Conservation (phyloP, 176 grass and related monocot species). For the Echinochloa phyllopogon region DNA sequence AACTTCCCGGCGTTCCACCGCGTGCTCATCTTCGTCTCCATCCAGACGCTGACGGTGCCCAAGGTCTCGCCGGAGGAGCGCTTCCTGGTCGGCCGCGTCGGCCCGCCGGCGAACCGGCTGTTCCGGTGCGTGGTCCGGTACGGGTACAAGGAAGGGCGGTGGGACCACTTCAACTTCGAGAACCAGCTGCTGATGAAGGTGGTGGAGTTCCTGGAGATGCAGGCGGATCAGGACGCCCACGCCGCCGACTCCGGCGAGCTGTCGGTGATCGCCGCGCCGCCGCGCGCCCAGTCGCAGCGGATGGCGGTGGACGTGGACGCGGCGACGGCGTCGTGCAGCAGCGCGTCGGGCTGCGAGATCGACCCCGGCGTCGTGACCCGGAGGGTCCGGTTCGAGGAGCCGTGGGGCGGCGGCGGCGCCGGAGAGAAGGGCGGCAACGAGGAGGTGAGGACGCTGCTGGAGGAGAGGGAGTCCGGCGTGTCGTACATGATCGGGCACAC, state of each 20-base stretch:
- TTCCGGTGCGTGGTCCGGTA: slow-evolving; percentile 75
- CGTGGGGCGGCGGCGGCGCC: neutral
- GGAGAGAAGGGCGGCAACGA: neutral
- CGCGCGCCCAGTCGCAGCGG: neutral
- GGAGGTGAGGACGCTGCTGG: slow-evolving; percentile 66
- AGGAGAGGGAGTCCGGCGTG: slow-evolving; percentile 80
- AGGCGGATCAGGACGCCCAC: slow-evolving; percentile 33
- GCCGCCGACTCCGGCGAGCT: slow-evolving; percentile 29
- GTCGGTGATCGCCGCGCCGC: slow-evolving; percentile 43
- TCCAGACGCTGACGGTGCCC: slow-evolving; percentile 80
- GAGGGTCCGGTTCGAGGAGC: slow-evolving; percentile 60
- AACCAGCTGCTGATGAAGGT: slow-evolving; percentile 84
- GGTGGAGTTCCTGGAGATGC: slow-evolving; percentile 59
- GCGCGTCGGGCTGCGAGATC: slow-evolving; percentile 28
- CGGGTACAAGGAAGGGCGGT: slow-evolving; percentile 78
- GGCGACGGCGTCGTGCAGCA: slow-evolving; percentile 15
- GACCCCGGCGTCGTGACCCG: slow-evolving; percentile 17
- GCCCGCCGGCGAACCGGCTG: slow-evolving; percentile 51
- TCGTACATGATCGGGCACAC: slow-evolving; percentile 95
- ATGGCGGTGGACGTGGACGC: slow-evolving; percentile 16
- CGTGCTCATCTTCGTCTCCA: slow-evolving; percentile 74
- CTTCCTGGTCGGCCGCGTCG: slow-evolving; percentile 73
- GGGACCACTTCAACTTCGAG: slow-evolving; percentile 81
- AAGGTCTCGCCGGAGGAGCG: slow-evolving; percentile 58
- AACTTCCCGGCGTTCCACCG: slow-evolving; percentile 95